Conservation (phyloP, 495 filamentous ascomycete species). For the Aspergillus mulundensis region DNA sequence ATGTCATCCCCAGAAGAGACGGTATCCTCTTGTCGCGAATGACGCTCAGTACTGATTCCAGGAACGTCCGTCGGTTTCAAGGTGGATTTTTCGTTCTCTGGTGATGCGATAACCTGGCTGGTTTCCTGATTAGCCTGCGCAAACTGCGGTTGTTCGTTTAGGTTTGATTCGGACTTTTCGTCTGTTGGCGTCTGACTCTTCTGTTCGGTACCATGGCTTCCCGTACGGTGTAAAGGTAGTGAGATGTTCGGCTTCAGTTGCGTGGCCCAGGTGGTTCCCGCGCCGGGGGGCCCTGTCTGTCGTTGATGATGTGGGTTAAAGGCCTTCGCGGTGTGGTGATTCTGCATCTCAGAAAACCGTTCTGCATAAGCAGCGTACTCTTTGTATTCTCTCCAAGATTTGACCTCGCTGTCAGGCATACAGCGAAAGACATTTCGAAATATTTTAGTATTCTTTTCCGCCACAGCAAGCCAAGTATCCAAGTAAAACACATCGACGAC, state of each 20-base stretch:
- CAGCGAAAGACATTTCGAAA: conserved; percentile 93
- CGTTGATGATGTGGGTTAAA: conserved; percentile 32
- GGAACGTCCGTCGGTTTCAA: conserved; percentile 28
- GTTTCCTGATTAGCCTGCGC: conserved; percentile 29
- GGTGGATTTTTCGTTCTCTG: conserved; percentile 43
- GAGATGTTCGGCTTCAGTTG: conserved; percentile 21
- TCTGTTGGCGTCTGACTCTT: conserved; percentile 24
- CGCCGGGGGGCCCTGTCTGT: conserved; percentile 42
- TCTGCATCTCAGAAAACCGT: conserved; percentile 71
- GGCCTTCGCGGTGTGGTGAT: conserved; percentile 40
- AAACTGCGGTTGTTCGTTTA: conserved; percentile 21
- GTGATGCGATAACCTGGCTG: conserved; percentile 24
- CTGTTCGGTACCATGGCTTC: conserved; percentile 17
- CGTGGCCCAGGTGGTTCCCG: conserved; percentile 21
- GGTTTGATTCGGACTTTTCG: conserved; percentile 23
- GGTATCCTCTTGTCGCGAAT: conserved; percentile 22
- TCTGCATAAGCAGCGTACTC: conserved; percentile 76
- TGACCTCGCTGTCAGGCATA: conserved; percentile 93
- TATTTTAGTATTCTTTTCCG: conserved; percentile 90
- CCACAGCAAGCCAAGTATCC: conserved; percentile 82
- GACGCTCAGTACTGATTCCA: conserved; percentile 15
- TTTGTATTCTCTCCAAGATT: conserved; percentile 91
- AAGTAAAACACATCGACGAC: conserved; percentile 78
- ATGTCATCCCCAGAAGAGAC: conserved; percentile 24
- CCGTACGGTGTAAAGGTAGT: conserved; percentile 18